A percentile compares a stretch with the other conserved stretches of the same genome.
Conservation (phyloP, 352 stramenopile genomes). For the Plasmopara viticola region DNA sequence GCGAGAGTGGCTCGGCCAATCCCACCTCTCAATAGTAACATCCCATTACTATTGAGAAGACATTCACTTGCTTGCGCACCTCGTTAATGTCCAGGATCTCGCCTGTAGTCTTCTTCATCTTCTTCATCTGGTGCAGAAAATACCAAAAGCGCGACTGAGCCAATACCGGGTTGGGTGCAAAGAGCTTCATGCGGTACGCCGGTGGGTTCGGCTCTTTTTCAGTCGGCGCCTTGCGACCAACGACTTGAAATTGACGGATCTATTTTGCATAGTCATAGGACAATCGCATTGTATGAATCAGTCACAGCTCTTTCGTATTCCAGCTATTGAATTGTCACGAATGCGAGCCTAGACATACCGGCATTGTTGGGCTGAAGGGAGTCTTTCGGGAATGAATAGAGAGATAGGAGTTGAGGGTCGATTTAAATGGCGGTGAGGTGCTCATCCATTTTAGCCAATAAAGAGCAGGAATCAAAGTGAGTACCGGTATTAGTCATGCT, state of each 20-base stretch:
- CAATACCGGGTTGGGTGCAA: slow-evolving; percentile 95
- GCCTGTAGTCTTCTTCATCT: slow-evolving; percentile 99
- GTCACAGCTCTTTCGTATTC: not conserved
- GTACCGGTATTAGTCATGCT: too few species aligned
- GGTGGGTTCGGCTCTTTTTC: slow-evolving; percentile 97
- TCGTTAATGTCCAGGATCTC: slow-evolving; percentile 99
- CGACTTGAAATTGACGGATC: slow-evolving; percentile 99
- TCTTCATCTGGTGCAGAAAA: slow-evolving; percentile 99
- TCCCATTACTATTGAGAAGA: slow-evolving; percentile 9
- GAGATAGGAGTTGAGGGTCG: slow-evolving; percentile 1
- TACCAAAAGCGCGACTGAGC: slow-evolving; percentile 99
- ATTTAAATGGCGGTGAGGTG: slow-evolving; percentile 4
- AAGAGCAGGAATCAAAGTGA: too few species aligned
- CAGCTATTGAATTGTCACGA: not conserved
- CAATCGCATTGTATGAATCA: not conserved
- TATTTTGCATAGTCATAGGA: slow-evolving; percentile 14
- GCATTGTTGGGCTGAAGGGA: slow-evolving; percentile 33
- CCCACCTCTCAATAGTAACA: slow-evolving; percentile 13
- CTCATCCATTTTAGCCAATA: slow-evolving; percentile 3
- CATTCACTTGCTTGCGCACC: slow-evolving; percentile 57
- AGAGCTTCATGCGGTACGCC: slow-evolving; percentile 98
- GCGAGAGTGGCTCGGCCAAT: not conserved
- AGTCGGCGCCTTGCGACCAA: slow-evolving; percentile 98
- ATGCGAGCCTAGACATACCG: slow-evolving; percentile 15
- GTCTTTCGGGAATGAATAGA: slow-evolving; percentile 22